Base-by-base conservation (phyloP, 2,329 filamentous ascomycete genomes). In the Fusarium sp. region DNA sequence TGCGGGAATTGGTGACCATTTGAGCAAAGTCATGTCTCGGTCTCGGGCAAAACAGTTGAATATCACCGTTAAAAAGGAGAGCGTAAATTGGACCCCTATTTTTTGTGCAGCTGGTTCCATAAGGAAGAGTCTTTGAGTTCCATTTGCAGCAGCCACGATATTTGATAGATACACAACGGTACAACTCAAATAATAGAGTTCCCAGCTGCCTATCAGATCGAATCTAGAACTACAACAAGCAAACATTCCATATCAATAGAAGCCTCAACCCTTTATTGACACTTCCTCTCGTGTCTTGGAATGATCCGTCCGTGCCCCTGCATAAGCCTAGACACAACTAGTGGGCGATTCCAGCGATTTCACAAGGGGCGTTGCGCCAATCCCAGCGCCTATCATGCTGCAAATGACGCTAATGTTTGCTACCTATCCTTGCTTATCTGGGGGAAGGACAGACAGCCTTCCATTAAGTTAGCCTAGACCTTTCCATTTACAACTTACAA, bases 51-150 rank as follows among this genome's bases (percentile, higher is more conserved):
- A 20, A 27, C 14, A 13, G 39, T 41, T n/a, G 13, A 25, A 25
- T 13, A 51, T 41, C 25, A 48, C 58, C 59, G 45, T 63, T 63
- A 43, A 51, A 69, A 63, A 65, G 61, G 57, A 53, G 61, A 54
- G 46, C 48, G 53, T 53, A 69, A 69, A 69, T 69, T 69, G 67
- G 52, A 59, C 66, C 66, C 66, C 66, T 69, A 67, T 69, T 70
- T 53, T 43, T 43, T 31, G 47, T 35, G 29, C 13, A 21, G 31
- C 33, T 45, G 36, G 45, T 39, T 33, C 40, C n/a, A 47, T 39
- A 21, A 54, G 42, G 37, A 21, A 54, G 42, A 33, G 23, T 64
- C n/a, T 6, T 23, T 15, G 13, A 39, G 21, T 14, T 41, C 27
- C 15, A 13, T 15, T 49, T 43, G 14, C n/a, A 35, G 23, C 14